Evolutionary conservation across 306 rosid genomes (phyloP), one percentile per base, ranked within the genome.

Genomic region (Cucurbita moschata): DNA sequence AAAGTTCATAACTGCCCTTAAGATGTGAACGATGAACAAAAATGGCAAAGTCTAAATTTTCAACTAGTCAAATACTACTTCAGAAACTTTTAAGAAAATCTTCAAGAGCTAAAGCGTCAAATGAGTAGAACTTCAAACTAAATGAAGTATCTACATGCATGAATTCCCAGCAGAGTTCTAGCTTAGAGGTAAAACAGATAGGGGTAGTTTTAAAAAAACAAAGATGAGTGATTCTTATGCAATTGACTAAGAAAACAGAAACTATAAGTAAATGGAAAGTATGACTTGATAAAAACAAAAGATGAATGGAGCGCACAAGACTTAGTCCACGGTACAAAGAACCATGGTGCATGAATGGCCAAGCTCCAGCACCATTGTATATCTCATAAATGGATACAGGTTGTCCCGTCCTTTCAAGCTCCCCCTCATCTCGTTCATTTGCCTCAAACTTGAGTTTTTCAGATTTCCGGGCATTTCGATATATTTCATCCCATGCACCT

Each of bases 371-470:
- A 66, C 99, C 99, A 81, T 70, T 85, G 83, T 94, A 94, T 79
- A 88, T 87, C 88, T 94, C 99, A 83, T 94, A 94, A 66, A 94
- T 88, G 83, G 96, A 89, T 69, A 91, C 86, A 37, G 87, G 84
- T 79, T 90, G 95, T 71, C 99, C 97, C 21, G 89, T 89, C 83
- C 99, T 88, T 90, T 91, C 96, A 76, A 94, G 96, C 80, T 94
- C 97, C 72, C 99, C 99, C 70, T 91, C 99, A 84, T 94, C 99
- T 83, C 99, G 86, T 79, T 94, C 99, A 84, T 94, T 94, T 73
- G 81, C 84, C 87, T 90, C 95, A 82, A 89, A 94, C 81, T 79
- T 89, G 67, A 89, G 86, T 72, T 94, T 89, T 86, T 91, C 96
- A 65, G 96, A 87, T 82, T 86, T 94, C 72, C 99, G 84, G 61